A percentile compares a stretch with the other conserved stretches of the same genome.
These are phyloP conservation scores for Auriscalpium vulgare DNA, from an alignment of 768 basidiomycete species.

Conservation along the genomic window DNA sequence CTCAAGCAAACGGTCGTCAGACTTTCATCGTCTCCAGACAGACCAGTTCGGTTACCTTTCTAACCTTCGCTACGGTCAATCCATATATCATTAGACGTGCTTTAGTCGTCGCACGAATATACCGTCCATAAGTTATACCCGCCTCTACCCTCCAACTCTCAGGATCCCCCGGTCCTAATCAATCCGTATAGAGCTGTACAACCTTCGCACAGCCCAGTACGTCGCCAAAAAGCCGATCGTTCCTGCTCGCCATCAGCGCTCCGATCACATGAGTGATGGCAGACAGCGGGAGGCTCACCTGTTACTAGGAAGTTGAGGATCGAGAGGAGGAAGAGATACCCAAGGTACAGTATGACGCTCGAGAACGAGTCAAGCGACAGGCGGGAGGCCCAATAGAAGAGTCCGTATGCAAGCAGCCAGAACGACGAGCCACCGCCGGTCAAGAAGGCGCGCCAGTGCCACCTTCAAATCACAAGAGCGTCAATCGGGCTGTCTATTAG, in stretches of 20 bases:
- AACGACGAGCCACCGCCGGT: conserved; percentile 88
- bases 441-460: conserved; percentile 95
- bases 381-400: conserved; percentile 83
- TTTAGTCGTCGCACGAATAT: too few species aligned
- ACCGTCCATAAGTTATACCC: too few species aligned
- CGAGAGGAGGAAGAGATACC: conserved; percentile 79
- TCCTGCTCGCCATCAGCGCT: conserved; percentile 34
- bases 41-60: too few species aligned
- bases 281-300: conserved; percentile 37
- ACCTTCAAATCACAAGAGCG: conserved; percentile 36
- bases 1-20: too few species aligned
- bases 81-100: too few species aligned
- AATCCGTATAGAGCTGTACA: conserved; percentile 79
- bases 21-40: too few species aligned
- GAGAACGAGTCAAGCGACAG: conserved; percentile 80
- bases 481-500: background rate
- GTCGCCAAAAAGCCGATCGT: conserved; percentile 88
- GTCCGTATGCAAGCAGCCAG: conserved; percentile 84
- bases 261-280: background rate
- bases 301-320: conserved; percentile 85
- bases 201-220: conserved; percentile 80
- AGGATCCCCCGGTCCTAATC: conserved; percentile 30
- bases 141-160: too few species aligned
- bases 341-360: conserved; percentile 79
- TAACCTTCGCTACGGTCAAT: too few species aligned